Evolutionary conservation across 345 rosid genomes (phyloP).

Genomic region (Linum trigynum): DNA sequence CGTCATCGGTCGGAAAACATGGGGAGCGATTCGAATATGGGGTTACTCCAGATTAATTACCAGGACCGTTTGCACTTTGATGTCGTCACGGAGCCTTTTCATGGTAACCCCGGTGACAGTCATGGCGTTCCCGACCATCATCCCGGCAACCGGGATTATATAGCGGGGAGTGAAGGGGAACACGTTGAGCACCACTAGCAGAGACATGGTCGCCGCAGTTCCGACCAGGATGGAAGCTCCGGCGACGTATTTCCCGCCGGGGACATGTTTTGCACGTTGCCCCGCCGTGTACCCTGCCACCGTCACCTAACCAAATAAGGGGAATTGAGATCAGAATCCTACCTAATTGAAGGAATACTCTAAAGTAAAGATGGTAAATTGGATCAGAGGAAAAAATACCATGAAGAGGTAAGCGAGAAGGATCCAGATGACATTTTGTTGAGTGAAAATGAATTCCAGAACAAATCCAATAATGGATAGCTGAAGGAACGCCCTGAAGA

Average conservation of each 20-base stretch:
- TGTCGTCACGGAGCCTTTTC: conserved; percentile 80
- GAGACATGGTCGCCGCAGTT: conserved; percentile 57
- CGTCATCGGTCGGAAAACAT: neutral
- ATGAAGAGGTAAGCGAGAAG: conserved; percentile 79
- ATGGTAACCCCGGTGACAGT: conserved; percentile 88
- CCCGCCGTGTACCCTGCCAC: conserved; percentile 91
- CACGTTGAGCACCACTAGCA: conserved; percentile 55
- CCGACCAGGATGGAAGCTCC: conserved; percentile 62
- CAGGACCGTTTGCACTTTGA: conserved; percentile 61
- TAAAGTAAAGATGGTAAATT: neutral
- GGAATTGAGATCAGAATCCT: neutral
- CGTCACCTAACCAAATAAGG: conserved; percentile 32
- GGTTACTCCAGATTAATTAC: conserved; percentile 9
- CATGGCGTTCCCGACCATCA: conserved; percentile 98
- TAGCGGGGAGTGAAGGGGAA: conserved; percentile 92
- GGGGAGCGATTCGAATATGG: neutral
- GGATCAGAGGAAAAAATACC: conserved; percentile 24
- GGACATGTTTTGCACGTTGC: conserved; percentile 73
- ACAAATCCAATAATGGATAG: conserved; percentile 82
- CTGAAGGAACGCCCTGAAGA: conserved; percentile 67
- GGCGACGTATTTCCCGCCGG: conserved; percentile 62
- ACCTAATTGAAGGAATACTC: neutral
- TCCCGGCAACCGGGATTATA: conserved; percentile 79
- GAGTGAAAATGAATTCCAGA: conserved; percentile 72
- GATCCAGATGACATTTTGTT: conserved; percentile 52